These are phyloP conservation scores for Phytophthora agathidicida DNA, from an alignment of 352 stramenopile species.

Conservation along the genomic window DNA sequence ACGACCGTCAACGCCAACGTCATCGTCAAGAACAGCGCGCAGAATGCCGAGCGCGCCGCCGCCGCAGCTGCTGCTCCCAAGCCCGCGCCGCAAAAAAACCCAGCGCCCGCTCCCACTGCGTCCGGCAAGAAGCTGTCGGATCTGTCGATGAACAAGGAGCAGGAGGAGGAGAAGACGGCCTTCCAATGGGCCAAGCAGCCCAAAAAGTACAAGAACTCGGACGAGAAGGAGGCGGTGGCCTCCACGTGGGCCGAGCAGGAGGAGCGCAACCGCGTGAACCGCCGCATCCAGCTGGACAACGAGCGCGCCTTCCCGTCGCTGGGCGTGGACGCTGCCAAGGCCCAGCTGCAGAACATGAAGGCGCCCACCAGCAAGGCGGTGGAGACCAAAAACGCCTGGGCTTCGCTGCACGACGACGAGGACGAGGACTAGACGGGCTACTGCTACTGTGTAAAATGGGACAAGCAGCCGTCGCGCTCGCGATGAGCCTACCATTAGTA, in stretches of 20 bases:
- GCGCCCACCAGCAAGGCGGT: conserved; percentile 61
- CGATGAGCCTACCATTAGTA: no score
- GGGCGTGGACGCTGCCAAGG: conserved; percentile 52
- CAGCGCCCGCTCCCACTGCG: conserved; percentile 12
- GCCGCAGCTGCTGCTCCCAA: conserved; percentile 30
- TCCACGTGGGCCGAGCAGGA: conserved; percentile 79
- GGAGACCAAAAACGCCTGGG: conserved; percentile 77
- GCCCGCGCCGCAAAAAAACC: conserved; percentile 9
- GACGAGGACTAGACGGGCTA: conserved; percentile 48
- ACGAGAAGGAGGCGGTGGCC: conserved; percentile 60
- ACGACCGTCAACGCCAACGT: conserved; percentile 81
- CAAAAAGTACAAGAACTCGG: conserved; percentile 83
- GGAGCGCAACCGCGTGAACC: conserved; percentile 63
- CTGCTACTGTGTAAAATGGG: neutral
- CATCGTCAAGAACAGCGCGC: conserved; percentile 68
- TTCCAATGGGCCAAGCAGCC: conserved; percentile 88
- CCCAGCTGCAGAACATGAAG: conserved; percentile 72
- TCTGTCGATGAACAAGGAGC: conserved; percentile 62
- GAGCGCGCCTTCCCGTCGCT: conserved; percentile 82
- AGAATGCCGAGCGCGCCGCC: conserved; percentile 36
- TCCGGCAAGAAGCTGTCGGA: conserved; percentile 68
- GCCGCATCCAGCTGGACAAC: conserved; percentile 72
- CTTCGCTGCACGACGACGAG: conserved; percentile 69
- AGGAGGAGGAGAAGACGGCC: conserved; percentile 46
- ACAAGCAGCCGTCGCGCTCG: neutral